Evolutionary conservation across 768 basidiomycete species (phyloP), one percentile per base, ranked within the genome.

Genomic region (Pleurotus tuber-regium): DNA sequence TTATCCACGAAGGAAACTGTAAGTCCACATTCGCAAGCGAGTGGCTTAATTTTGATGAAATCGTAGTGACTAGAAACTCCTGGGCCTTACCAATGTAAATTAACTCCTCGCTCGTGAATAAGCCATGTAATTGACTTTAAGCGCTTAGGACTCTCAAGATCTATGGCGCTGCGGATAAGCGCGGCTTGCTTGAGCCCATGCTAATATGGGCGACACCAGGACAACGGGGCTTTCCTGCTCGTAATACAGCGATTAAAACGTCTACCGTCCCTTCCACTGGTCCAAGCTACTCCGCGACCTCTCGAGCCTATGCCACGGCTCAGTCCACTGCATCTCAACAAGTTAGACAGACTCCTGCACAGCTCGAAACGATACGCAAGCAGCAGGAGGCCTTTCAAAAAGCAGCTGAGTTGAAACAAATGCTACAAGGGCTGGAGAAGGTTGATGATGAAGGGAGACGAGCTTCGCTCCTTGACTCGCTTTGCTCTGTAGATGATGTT

Each of bases 361-460:
- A 74, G 57, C 66, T 65, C 50, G 77, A 81, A 46, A 70, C 70
- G 18, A 54, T 59, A 6, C 63, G 59, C 19, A 76, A 75, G 56
- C 79, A 77, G 54, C 71, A 79, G 52, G 81, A 82, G 59, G 78
- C 77, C 18, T 50, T 78, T 23, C 64, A 67, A 39, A 89, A 80
- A 59, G 89, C 90, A 0, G 69, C 72, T 2, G 88, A 92, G 61
- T 79, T 93, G 21, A 73, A 65, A 43, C 71, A 82, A 53, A 82
- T 89, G 70, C 65, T 93, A 11, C 75, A 69, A 36, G 79, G 67
- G 23, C 71, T 93, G 9, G 88, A 89, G 62, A 89, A 84, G 63
- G 85, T 93, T 2, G 81, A 89, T 53, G 86, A 91, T 48, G 89
- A 90, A 60, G 77, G 77, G 18, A 77, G 89, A 29, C 82, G 92